Evolutionary conservation across 441 rosid genomes (phyloP).

Genomic region (Gossypium trilobum): DNA sequence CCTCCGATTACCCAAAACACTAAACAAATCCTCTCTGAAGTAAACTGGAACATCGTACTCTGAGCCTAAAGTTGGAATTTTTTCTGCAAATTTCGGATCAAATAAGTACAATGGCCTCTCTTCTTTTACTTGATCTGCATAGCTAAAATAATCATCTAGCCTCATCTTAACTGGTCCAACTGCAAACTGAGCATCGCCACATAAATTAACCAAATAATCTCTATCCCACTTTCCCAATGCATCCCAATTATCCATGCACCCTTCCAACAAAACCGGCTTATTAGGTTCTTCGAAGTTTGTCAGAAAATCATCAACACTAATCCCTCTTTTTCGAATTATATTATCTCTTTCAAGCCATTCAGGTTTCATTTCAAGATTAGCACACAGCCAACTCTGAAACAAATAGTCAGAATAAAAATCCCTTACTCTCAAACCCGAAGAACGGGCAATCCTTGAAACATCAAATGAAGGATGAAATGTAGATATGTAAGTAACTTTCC

Average conservation of each 20-base stretch:
- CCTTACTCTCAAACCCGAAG: slow-evolving; percentile 38
- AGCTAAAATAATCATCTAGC: slow-evolving; percentile 59
- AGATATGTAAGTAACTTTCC: slow-evolving; percentile 69
- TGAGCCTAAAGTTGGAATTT: slow-evolving; percentile 51
- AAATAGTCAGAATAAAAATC: slow-evolving; percentile 85
- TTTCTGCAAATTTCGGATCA: slow-evolving; percentile 80
- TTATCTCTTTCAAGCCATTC: slow-evolving; percentile 89
- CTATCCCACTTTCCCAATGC: slow-evolving; percentile 62
- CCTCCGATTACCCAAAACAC: slow-evolving; percentile 69
- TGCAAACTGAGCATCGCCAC: slow-evolving; percentile 48
- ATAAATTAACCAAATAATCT: slow-evolving; percentile 50
- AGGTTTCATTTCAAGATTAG: slow-evolving; percentile 87
- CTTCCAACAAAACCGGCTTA: slow-evolving; percentile 83
- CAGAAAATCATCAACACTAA: slow-evolving; percentile 68
- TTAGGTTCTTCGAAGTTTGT: slow-evolving; percentile 65
- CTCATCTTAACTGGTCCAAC: slow-evolving; percentile 83
- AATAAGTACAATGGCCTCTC: slow-evolving; percentile 92
- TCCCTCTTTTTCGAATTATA: slow-evolving; percentile 55
- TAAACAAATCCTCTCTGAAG: slow-evolving; percentile 78
- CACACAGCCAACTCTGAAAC: slow-evolving; percentile 94
- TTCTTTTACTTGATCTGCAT: slow-evolving; percentile 61
- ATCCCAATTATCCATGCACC: slow-evolving; percentile 69
- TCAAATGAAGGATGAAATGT: slow-evolving; percentile 34
- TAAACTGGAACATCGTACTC: slow-evolving; percentile 69
- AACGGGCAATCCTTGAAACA: background rate